Base-by-base conservation (phyloP, 345 rosid species). In the Dovyalis caffra region DNA sequence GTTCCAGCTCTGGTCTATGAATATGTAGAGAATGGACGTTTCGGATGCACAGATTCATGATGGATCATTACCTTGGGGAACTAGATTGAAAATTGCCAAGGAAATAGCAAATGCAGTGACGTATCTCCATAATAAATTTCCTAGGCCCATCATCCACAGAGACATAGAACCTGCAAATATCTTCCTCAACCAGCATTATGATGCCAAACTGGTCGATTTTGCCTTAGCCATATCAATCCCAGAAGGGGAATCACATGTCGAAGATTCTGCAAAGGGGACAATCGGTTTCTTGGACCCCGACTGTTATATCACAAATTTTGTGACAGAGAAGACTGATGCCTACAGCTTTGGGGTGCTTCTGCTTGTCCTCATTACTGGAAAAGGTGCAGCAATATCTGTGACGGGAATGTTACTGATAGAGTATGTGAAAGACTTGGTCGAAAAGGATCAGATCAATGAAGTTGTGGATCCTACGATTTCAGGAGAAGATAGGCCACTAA, bases 61-160 rank as follows among this genome's bases (percentile, higher is more conserved):
- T 2, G 40, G 43, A 33, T 31, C 81, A 1, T 68, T 81, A 8
- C n/a, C 62, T 16, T 58, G 80, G 76, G 67, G 40, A 58, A 38
- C 4, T 1, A 74, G 81, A 45, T 31, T 77, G 23, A 77, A 47
- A 37, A 58, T 77, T 64, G 78, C 76, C 12, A 29, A 34, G 63
- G 73, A 69, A 12, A 18, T 69, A 3, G 80, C 75, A 29, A 32
- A 69, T 53, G 80, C 23, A 1, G 62, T 73, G 29, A 49, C 76
- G 1, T 71, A 71, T 77, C 74, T 73, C 49, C 80, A 73, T 64
- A 53, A 65, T 26, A 62, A 70, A 37, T 66, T 77, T 51, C 31
- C 66, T 9, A 56, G 57, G 63, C 64, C 70, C 1, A 21, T 74
- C n/a, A 23, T 74, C 20, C 51, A 60, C 29, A 62, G 71, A 40